Conservation (phyloP, 2,329 filamentous ascomycete genomes). For the Ophiostoma angusticollis region DNA sequence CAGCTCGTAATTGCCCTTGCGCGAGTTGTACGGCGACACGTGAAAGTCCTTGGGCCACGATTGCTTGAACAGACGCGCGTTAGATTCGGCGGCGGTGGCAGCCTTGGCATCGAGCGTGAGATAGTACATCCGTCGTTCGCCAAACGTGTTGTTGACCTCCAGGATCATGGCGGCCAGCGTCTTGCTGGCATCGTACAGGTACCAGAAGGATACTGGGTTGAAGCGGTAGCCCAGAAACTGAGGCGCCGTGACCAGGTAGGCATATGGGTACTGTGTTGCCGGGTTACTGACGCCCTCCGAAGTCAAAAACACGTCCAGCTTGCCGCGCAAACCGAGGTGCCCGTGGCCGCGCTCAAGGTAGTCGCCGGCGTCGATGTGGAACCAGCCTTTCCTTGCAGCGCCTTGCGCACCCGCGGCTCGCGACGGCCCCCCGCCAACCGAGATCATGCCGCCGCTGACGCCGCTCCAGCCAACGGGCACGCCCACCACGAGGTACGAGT, state of each 20-base stretch:
- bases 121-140: constrained; percentile 55
- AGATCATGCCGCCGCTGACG: constrained; percentile 41
- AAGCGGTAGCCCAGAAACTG: constrained; percentile 58
- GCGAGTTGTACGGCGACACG: constrained; percentile 61
- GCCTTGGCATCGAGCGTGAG: constrained; percentile 20
- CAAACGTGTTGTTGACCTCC: constrained; percentile 69
- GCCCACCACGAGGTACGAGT: constrained; percentile 58
- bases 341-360: constrained; percentile 45
- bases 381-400: constrained; percentile 36
- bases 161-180: constrained; percentile 51
- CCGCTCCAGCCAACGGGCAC: constrained; percentile 53
- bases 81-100: constrained; percentile 1
- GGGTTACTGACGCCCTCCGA: no score
- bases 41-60: constrained; percentile 61
- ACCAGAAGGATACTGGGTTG: constrained; percentile 71
- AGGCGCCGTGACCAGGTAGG: constrained; percentile 59
- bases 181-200: constrained; percentile 50
- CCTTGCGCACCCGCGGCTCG: not conserved
- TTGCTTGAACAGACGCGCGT: constrained; percentile 28
- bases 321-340: constrained; percentile 44
- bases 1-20: constrained; percentile 41
- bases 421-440: constrained; percentile 19
- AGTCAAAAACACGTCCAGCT: constrained; percentile 33
- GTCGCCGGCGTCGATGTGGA: constrained; percentile 44
- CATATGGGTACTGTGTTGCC: constrained; percentile 43